Evolutionary conservation across 1,139 yeast species (phyloP), one percentile per base, ranked within the genome.

Genomic region (Nadsonia commutata): DNA sequence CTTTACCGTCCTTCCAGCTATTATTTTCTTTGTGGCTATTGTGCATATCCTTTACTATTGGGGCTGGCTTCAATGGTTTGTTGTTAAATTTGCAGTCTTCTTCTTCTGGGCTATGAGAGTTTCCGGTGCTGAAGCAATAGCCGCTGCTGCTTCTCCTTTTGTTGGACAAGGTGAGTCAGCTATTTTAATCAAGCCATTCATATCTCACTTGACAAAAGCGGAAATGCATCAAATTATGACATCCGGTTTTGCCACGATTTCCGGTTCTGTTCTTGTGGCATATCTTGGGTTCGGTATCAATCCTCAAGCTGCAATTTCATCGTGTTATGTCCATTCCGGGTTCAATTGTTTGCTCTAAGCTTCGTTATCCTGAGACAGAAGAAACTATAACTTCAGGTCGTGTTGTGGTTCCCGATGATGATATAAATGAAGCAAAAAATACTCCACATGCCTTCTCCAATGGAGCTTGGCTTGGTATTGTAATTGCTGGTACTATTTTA

Each of bases 241-340:
- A 43, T 74, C 81, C 33, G 82, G 83, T 5, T 77, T 77, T 56
- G 75, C 81, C 9, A 77, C 83, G 41, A 76, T 77, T 51, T 71
- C 81, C 2, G 83, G 83, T 31, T 74, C 80, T 1, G 81, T 76
- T 22, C 66, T 77, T 51, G 81, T 75, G 9, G 74, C 81, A 9
- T 77, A 77, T 55, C 76, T 77, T 52, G 77, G 78, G 3, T 67
- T 77, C 57, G 83, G 83, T 39, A 67, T 76, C 51, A 74, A 74
- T 51, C 70, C 82, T 2, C 80, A 76, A 56, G 81, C 81, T 6
- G 65, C 77, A 53, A 75, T 77, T 20, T 72, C 80, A 18, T 73
- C 80, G 21, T 77, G 82, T 67, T 48, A 77, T 77, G 83, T 76
- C 81, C 2, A 76, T 77, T 56, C 83, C 83, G 5, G 79, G 80